phyloP scores from a whole-genome alignment of 2,329 filamentous ascomycete species.

The Periconia digitata region DNA sequence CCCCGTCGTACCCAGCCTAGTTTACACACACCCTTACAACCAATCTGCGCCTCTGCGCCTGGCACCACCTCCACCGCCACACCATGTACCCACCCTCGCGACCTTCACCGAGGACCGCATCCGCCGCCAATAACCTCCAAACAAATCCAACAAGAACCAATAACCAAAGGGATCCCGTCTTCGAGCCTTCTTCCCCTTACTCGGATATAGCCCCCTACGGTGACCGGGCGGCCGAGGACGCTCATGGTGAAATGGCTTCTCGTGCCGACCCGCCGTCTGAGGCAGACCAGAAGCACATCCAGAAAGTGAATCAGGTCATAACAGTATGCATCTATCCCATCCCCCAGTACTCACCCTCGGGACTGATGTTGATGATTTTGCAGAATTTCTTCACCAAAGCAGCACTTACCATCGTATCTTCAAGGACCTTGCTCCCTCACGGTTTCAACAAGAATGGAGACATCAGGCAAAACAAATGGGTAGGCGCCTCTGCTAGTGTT shows the following conservation, averaged over 20 bases:
- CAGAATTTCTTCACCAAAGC: conserved; percentile 93
- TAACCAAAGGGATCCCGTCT: conserved; percentile 69
- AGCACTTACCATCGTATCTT: conserved; percentile 79
- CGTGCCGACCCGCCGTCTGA: conserved; percentile 32
- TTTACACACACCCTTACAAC: conserved; percentile 7
- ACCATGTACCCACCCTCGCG: conserved; percentile 91
- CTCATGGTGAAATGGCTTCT: conserved; percentile 49
- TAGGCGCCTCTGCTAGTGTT: conserved; percentile 49
- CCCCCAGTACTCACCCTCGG: not conserved
- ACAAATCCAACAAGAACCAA: conserved; percentile 71
- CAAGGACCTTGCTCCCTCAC: conserved; percentile 70
- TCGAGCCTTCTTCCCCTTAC: conserved; percentile 55
- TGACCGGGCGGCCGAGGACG: conserved; percentile 54
- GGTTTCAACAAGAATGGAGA: conserved; percentile 59
- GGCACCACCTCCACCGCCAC: conserved; percentile 27
- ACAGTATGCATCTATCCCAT: conserved; percentile 64
- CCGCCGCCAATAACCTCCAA: conserved; percentile 70
- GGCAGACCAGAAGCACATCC: conserved; percentile 36
- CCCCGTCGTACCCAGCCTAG: conserved; percentile 5
- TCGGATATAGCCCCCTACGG: conserved; percentile 54
- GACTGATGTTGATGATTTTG: conserved; percentile 23
- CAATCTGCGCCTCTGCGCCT: conserved; percentile 1
- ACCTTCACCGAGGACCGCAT: conserved; percentile 69
- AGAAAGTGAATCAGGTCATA: conserved; percentile 88
- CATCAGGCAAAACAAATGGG: conserved; percentile 83